Evolutionary conservation across 495 filamentous ascomycete genomes (phyloP).

Genomic region (Neurospora sp.): DNA sequence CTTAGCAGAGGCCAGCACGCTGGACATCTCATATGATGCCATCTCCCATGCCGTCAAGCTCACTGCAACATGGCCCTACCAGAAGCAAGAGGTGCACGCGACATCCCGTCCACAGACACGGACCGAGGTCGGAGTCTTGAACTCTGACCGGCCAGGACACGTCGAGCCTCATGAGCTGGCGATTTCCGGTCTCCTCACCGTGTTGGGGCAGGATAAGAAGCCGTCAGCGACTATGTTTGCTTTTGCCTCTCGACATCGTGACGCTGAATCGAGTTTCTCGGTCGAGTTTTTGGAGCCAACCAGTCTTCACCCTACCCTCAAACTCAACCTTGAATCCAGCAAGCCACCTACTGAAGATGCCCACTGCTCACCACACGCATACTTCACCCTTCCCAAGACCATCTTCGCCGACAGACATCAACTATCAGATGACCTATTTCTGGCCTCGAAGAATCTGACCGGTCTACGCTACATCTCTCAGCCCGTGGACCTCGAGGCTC

Average conservation of each 20-base stretch:
- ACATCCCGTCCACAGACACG: constrained; percentile 22
- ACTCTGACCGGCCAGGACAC: constrained; percentile 46
- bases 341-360: constrained; percentile 28
- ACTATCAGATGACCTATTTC: constrained; percentile 28
- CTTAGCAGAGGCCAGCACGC: constrained; percentile 41
- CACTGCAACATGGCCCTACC: constrained; percentile 49
- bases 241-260: constrained; percentile 76
- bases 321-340: constrained; percentile 39
- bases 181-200: constrained; percentile 68
- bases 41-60: constrained; percentile 54
- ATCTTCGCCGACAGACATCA: constrained; percentile 81
- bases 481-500: constrained; percentile 87
- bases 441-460: constrained; percentile 60
- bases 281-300: constrained; percentile 55
- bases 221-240: constrained; percentile 67
- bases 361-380: constrained; percentile 65
- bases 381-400: constrained; percentile 73
- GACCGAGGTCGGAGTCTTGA: constrained; percentile 78
- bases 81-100: constrained; percentile 28
- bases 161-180: constrained; percentile 61
- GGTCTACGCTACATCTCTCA: constrained; percentile 58
- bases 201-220: constrained; percentile 63
- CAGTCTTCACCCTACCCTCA: constrained; percentile 81
- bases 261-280: constrained; percentile 39
- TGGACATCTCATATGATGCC: constrained; percentile 73